A percentile compares a stretch with the other conserved stretches of the same genome.
phyloP scores from a whole-genome alignment of 805 yeast genomes.

The Schizosaccharomyces cryophilus region DNA sequence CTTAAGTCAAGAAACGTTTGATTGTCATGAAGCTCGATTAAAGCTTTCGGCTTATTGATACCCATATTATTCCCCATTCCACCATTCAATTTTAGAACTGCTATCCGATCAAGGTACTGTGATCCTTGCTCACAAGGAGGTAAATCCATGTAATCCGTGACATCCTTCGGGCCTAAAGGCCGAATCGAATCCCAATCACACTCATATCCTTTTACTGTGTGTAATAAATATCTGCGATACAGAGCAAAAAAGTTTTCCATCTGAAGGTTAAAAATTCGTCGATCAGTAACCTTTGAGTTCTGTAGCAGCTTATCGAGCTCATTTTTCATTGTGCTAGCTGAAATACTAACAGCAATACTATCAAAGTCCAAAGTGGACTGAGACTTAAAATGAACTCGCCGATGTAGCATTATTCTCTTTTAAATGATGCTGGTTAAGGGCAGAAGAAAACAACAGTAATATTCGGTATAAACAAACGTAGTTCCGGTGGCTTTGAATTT shows the following conservation, averaged over 20 bases:
- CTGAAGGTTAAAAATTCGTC: conserved; percentile 41
- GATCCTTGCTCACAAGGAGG: background rate
- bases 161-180: background rate
- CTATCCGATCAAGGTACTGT: conserved; percentile 41
- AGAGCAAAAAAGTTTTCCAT: conserved; percentile 85
- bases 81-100: conserved; percentile 89
- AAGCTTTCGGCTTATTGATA: conserved; percentile 94
- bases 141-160: background rate
- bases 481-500: no score
- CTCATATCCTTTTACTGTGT: conserved; percentile 48
- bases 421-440: background rate
- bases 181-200: background rate
- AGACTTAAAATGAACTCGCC: background rate
- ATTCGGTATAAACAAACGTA: background rate
- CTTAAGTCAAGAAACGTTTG: conserved; percentile 87
- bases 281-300: background rate
- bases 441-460: background rate
- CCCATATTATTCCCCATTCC: conserved; percentile 99
- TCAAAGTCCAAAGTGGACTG: conserved; percentile 2
- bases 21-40: conserved; percentile 95
- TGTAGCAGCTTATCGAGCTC: background rate
- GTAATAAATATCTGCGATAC: conserved; percentile 73
- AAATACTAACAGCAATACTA: background rate
- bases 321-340: background rate
- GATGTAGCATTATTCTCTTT: background rate